Evolutionary conservation across 352 stramenopile genomes (phyloP), one percentile per base, ranked within the genome.

Genomic region (Globisporangium iwayamae): DNA sequence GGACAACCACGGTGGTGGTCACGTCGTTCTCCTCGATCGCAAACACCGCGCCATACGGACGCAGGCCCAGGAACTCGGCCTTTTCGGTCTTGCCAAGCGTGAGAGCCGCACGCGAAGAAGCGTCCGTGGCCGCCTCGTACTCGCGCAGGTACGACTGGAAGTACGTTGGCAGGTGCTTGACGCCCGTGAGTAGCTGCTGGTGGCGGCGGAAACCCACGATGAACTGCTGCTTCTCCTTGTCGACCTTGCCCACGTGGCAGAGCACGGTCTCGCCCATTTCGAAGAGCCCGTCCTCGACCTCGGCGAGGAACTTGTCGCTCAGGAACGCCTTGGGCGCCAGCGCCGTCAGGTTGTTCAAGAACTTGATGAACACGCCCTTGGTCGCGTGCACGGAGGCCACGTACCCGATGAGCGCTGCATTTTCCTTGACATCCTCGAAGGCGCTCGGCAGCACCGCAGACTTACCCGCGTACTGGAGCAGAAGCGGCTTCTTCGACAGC

Each of bases 261-360:
- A 90, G 74, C 9, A 96, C 85, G 0, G 88, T 96, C 68, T 96
- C 88, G 50, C 88, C 88, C 34, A 91, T 90, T 65, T 96, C 82
- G 51, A 96, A 96, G 56, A 89, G 72, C 4, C 76, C 83, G 30
- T 93, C 82, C 5, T 87, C 73, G 46, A 93, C 78, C 20, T 86
- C 66, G 1, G 78, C 67, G 32, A 93, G 72, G 30, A 91, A 96
- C 68, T 87, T 79, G 62, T 93, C 76, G 51, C 78, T 88, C 48
- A 96, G 57, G 41, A 83, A 93, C 4, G 74, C 80, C 71, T 94
- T 95, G 0, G 86, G 88, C 2, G 86, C 83, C 5, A 96, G 67
- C 2, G 83, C 85, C 16, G 90, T 89, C 3, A 95, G 70, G 68
- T 95, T 88, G 74, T 94, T 94, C 43, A 96, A 70, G 59, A 96